Base-by-base conservation (phyloP, 805 yeast species). In the Kodamaea fukazawae region DNA sequence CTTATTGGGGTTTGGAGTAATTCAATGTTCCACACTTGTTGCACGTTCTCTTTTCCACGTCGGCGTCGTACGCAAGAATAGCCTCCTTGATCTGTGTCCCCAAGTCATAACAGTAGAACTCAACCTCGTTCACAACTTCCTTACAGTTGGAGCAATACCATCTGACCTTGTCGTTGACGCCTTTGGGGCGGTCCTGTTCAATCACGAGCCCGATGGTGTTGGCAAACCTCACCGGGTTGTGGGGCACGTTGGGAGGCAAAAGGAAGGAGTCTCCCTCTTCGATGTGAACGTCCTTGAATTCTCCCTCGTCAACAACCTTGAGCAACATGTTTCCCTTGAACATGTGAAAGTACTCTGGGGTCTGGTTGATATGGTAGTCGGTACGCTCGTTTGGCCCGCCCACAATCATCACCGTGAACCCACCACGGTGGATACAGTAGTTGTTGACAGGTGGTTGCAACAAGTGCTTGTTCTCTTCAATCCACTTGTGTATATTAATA, bases 381-480 rank as follows among this genome's bases (percentile, higher is more conserved):
- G 96, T 89, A 42, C 97, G 72, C 54, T 83, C 95, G 58, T 90
- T 90, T 3, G 97, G 97, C 0, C 97, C 97, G 11, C 97, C 97
- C 1, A 90, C 95, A 37, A 89, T 81, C 96, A 90, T 90, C 27
- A 89, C 88, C 0, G 96, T 89, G 58, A 85, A 86, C 0, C 96
- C 96, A 4, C 95, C 96, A 34, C 89, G 71, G 61, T 90, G 96
- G 20, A 90, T 76, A 55, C 96, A 88, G 64, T 65, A 90, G 57
- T 90, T 90, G 61, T 88, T 88, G 25, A 90, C 96, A 1, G 97
- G 97, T 1, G 97, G 97, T 58, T 86, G 81, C 28, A 90, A 72
- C 10, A 86, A 70, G 48, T 85, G 79, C 15, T 72, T 69, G 60
- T 90, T 86, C 53, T 86, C 95, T 29, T 70, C 68, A 12, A 90